Evolutionary conservation across 1,284 basidiomycete genomes (phyloP), one percentile per base, ranked within the genome.

Genomic region (Naganishia sp.): DNA sequence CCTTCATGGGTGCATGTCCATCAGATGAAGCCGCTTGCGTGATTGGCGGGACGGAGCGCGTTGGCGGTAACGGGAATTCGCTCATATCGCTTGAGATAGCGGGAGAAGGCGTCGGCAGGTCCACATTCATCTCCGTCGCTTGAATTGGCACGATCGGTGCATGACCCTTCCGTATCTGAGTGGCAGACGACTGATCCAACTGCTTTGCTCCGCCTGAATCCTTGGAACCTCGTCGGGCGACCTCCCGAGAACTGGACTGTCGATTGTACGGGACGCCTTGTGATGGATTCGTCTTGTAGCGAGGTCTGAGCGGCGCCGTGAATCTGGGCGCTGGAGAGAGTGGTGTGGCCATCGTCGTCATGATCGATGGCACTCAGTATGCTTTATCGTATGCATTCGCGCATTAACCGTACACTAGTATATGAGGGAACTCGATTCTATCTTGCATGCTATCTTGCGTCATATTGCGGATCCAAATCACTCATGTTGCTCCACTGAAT

Each of bases 261-360:
- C 21, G 43, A 11, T 45, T 23, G 43, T 43, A 18, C 45, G 41
- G 28, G 25, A 57, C 55, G 31, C 18, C 25, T 23, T 41, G 35
- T 0, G 58, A 61, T 3, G 58, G 47, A 51, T 61, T 61, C 7
- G 58, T 61, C 15, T 31, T 61, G 45, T 41, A 61, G 25, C 58
- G 31, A 9, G 47, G 58, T 39, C 58, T n/a, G 5, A 41, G 58
- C 21, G 58, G 35, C 10, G 28, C 31, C 25, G 47, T 15, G 13
- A 51, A 61, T 42, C 58, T 47, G 0, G 58, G 58, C 21, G 57
- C 31, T 25, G 58, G 58, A n/a, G 58, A 61, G 39, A 61, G 41
- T 28, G 58, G 47, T 10, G 58, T 51, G 2, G 58, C 58, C 58
- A 61, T 61, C 11, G 18, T 61, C 3, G 10, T 18, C 35, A 39